Evolutionary conservation across 495 filamentous ascomycete species (phyloP).

Genomic region (Penicillium chermesinum): DNA sequence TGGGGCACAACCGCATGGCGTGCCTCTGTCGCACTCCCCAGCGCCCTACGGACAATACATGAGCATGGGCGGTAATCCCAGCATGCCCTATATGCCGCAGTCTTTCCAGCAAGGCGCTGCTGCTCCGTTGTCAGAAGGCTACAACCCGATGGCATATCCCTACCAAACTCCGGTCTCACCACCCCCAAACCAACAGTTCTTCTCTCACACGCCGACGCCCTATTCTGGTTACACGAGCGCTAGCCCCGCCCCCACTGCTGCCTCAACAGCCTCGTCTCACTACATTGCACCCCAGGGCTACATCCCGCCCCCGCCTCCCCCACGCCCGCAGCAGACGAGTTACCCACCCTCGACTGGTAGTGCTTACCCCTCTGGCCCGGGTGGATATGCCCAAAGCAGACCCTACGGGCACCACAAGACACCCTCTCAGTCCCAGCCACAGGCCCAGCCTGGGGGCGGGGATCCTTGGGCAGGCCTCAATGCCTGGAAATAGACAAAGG

Average conservation of each 20-base stretch:
- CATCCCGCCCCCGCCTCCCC: constrained; percentile 85
- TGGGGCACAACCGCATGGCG: constrained; percentile 22
- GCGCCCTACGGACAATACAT: constrained; percentile 42
- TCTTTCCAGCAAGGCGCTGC: constrained; percentile 45
- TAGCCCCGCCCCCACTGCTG: constrained; percentile 30
- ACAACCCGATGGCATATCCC: constrained; percentile 53
- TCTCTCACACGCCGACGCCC: constrained; percentile 35
- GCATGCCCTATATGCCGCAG: constrained; percentile 29
- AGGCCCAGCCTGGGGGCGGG: constrained; percentile 16
- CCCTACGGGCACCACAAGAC: constrained; percentile 37
- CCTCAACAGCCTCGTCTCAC: constrained; percentile 21
- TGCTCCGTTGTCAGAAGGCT: constrained; percentile 43
- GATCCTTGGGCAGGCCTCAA: constrained; percentile 87
- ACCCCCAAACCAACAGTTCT: constrained; percentile 41
- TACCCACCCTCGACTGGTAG: constrained; percentile 52
- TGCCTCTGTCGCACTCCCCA: constrained; percentile 36
- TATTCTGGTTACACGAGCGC: constrained; percentile 31
- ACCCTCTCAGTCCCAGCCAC: constrained; percentile 42
- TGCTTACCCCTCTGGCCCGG: constrained; percentile 53
- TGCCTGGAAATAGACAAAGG: constrained; percentile 64
- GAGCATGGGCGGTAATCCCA: constrained; percentile 22
- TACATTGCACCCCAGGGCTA: constrained; percentile 69
- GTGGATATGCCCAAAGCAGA: constrained; percentile 51
- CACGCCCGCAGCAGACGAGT: constrained; percentile 70
- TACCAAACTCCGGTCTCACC: constrained; percentile 44